Conservation (phyloP, 768 basidiomycete species). For the Calocera cornea region DNA sequence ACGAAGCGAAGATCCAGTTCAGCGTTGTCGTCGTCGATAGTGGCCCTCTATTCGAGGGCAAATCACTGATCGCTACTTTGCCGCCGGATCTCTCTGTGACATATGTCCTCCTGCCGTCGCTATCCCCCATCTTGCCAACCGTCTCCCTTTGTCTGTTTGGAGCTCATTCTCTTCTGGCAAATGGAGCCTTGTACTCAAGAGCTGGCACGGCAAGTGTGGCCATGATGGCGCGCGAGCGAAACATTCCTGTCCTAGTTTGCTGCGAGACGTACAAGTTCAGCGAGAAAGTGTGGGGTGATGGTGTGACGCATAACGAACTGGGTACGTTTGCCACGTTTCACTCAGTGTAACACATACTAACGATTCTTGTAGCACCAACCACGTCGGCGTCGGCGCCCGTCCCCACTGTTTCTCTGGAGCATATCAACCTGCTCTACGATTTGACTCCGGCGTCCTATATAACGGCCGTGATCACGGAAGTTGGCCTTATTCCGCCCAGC, state of each 20-base stretch:
- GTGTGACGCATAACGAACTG: slow-evolving; percentile 90
- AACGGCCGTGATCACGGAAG: slow-evolving; percentile 94
- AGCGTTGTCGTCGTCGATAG: slow-evolving; percentile 91
- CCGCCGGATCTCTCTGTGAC: slow-evolving; percentile 68
- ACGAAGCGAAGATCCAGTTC: slow-evolving; percentile 59
- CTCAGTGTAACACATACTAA: not conserved
- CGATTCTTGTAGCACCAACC: slow-evolving; percentile 6
- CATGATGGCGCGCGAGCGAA: slow-evolving; percentile 83
- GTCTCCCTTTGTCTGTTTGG: slow-evolving; percentile 79
- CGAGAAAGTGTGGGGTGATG: slow-evolving; percentile 82
- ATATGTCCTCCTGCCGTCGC: slow-evolving; percentile 79
- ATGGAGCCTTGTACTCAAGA: slow-evolving; percentile 85
- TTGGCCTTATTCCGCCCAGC: slow-evolving; percentile 85
- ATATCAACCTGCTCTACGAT: slow-evolving; percentile 80
- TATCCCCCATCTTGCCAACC: slow-evolving; percentile 65
- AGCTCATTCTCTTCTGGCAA: slow-evolving; percentile 86
- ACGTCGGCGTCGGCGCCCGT: slow-evolving; percentile 5
- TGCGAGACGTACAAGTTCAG: slow-evolving; percentile 99
- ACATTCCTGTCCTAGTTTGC: slow-evolving; percentile 88
- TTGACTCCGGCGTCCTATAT: slow-evolving; percentile 84
- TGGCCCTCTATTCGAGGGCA: slow-evolving; percentile 84
- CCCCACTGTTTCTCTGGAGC: slow-evolving; percentile 15
- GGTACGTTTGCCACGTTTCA: slow-evolving; percentile 37
- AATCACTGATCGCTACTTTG: slow-evolving; percentile 56
- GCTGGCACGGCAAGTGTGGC: slow-evolving; percentile 93